These are phyloP conservation scores for Ichthyophonus hoferi DNA, from an alignment of 208 protist genomes.

Conservation along the genomic window DNA sequence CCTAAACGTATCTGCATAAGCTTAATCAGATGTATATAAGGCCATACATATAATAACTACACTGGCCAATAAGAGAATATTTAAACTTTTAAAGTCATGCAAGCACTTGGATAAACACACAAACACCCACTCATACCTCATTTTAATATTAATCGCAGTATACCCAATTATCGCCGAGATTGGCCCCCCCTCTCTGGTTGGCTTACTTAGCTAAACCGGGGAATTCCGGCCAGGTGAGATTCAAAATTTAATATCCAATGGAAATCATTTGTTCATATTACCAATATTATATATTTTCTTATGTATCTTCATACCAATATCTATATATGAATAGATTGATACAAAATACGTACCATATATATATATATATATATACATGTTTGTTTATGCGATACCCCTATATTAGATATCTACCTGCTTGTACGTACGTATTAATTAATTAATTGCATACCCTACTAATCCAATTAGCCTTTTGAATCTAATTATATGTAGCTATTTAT, in stretches of 20 bases:
- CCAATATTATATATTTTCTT: not conserved
- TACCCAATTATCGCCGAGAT: too few species aligned
- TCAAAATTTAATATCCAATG: too few species aligned
- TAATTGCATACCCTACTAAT: not conserved
- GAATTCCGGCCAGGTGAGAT: not conserved
- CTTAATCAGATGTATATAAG: not conserved
- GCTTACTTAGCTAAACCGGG: not conserved
- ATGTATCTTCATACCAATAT: not conserved
- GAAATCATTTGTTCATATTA: not conserved
- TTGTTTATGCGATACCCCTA: too few species aligned
- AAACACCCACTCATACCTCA: not conserved
- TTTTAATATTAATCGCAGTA: not conserved
- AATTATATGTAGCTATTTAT: too few species aligned
- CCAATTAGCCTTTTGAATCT: not conserved
- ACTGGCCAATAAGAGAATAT: not conserved
- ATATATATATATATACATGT: too few species aligned
- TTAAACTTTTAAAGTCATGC: not conserved
- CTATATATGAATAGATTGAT: too few species aligned
- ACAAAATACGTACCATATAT: too few species aligned
- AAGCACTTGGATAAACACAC: constrained; percentile 2
- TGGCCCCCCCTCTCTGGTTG: not conserved
- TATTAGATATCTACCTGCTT: not conserved
- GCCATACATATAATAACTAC: not conserved
- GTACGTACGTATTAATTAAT: not conserved
- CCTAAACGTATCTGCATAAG: not conserved